Percentiles rank a stretch among this genome's conserved stretches.
Conservation (phyloP, 768 basidiomycete genomes). For the Leucocoprinus sp. region DNA sequence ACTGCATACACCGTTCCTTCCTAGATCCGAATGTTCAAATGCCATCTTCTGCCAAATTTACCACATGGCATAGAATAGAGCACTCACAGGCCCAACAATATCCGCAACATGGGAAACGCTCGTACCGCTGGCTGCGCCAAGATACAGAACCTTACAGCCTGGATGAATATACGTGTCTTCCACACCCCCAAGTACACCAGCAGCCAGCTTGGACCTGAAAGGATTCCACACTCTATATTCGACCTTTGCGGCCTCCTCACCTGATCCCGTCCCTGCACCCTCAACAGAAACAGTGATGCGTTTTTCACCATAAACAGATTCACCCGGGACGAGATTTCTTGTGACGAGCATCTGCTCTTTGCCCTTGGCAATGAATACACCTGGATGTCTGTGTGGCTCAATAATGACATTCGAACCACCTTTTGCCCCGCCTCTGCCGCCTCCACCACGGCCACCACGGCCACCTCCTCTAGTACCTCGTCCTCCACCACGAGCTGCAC, state of each 20-base stretch:
- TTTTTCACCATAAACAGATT: constrained; percentile 98
- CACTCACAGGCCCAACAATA: constrained; percentile 87
- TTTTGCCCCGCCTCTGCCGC: constrained; percentile 55
- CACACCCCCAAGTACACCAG: constrained; percentile 92
- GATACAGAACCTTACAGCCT: constrained; percentile 92
- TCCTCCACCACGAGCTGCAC: constrained; percentile 28
- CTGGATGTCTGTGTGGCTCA: constrained; percentile 91
- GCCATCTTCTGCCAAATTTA: background rate
- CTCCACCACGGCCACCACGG: constrained; percentile 33
- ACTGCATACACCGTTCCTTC: constrained; percentile 98
- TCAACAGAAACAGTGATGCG: constrained; percentile 76
- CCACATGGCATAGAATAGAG: constrained; percentile 4
- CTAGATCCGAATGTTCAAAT: constrained; percentile 28
- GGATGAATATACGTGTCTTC: constrained; percentile 90
- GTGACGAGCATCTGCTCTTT: constrained; percentile 97
- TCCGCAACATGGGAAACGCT: constrained; percentile 99
- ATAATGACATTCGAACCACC: constrained; percentile 87
- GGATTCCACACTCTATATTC: constrained; percentile 99
- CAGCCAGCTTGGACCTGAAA: constrained; percentile 93
- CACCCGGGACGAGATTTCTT: constrained; percentile 95
- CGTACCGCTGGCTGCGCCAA: constrained; percentile 96
- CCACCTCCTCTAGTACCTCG: constrained; percentile 33
- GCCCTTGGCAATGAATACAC: constrained; percentile 95
- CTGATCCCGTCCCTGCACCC: constrained; percentile 21
- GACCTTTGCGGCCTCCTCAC: constrained; percentile 66